Evolutionary conservation across 1,284 basidiomycete genomes (phyloP).

Genomic region (Tilletia caries): DNA sequence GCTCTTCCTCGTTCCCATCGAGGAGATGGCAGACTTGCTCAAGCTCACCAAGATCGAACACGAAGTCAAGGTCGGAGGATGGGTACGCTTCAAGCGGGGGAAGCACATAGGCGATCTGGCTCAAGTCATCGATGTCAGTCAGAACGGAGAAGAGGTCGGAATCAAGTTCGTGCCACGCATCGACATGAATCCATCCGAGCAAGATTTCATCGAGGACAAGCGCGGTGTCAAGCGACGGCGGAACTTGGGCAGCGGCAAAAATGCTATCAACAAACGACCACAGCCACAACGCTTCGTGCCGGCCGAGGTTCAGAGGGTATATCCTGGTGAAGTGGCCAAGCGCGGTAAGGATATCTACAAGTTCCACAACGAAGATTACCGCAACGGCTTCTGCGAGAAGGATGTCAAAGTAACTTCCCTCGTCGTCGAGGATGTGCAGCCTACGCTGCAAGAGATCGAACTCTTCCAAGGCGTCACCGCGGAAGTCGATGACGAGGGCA

Average conservation of each 20-base stretch:
- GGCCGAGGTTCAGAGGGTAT: slow-evolving; percentile 85
- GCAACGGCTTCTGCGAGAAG: slow-evolving; percentile 92
- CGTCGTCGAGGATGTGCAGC: slow-evolving; percentile 83
- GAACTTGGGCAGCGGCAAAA: slow-evolving; percentile 36
- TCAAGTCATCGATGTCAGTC: slow-evolving; percentile 86
- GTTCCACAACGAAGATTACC: slow-evolving; percentile 90
- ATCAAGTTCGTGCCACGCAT: slow-evolving; percentile 94
- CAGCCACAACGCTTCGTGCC: slow-evolving; percentile 89
- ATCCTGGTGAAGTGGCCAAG: slow-evolving; percentile 60
- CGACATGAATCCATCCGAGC: slow-evolving; percentile 67
- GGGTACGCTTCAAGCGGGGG: slow-evolving; percentile 91
- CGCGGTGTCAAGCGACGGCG: slow-evolving; percentile 53
- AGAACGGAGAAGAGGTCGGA: slow-evolving; percentile 89
- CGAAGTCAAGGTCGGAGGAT: slow-evolving; percentile 78
- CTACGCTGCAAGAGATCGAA: slow-evolving; percentile 92
- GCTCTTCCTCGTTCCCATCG: slow-evolving; percentile 84
- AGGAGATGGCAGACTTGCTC: slow-evolving; percentile 95
- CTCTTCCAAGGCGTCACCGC: slow-evolving; percentile 66
- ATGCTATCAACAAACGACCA: slow-evolving; percentile 65
- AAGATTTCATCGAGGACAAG: slow-evolving; percentile 54
- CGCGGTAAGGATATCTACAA: slow-evolving; percentile 62
- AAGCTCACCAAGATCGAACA: slow-evolving; percentile 92
- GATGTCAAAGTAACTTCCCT: slow-evolving; percentile 82
- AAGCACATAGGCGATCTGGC: slow-evolving; percentile 93
- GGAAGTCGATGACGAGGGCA: slow-evolving; percentile 33